Evolutionary conservation across 768 basidiomycete genomes (phyloP).

Genomic region (Podaxis sp.): DNA sequence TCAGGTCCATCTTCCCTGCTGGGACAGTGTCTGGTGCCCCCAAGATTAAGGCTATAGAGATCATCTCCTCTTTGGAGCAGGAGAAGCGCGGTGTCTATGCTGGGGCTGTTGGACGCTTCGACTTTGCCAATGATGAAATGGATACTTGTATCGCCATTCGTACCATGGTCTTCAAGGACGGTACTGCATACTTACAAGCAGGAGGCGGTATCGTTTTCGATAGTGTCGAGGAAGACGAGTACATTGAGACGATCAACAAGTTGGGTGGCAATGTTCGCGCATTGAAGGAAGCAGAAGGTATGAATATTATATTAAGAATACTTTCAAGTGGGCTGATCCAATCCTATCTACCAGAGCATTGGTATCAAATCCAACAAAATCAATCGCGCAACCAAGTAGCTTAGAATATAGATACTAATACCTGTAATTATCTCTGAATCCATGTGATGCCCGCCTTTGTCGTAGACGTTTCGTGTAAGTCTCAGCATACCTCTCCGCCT

Average conservation of each 20-base stretch:
- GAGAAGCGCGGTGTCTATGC: constrained; percentile 94
- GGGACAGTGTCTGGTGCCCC: constrained; percentile 99
- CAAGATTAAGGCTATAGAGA: constrained; percentile 97
- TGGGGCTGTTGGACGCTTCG: constrained; percentile 96
- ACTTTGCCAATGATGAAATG: constrained; percentile 93
- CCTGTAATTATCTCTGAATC: constrained; percentile 19
- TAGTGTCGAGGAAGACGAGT: constrained; percentile 97
- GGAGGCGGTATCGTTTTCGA: constrained; percentile 98
- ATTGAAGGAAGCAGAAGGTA: constrained; percentile 85
- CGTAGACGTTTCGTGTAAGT: constrained; percentile 26
- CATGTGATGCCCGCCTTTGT: constrained; percentile 20
- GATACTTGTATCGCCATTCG: constrained; percentile 99
- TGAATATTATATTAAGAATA: constrained; percentile 15
- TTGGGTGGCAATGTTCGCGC: constrained; percentile 84
- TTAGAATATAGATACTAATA: constrained; percentile 19
- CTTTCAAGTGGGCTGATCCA: constrained; percentile 19
- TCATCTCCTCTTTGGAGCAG: constrained; percentile 82
- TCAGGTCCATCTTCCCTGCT: constrained; percentile 98
- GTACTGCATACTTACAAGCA: constrained; percentile 89
- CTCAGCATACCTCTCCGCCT: constrained; percentile 29
- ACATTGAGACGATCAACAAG: constrained; percentile 94
- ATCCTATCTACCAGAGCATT: constrained; percentile 50
- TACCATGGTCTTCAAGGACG: constrained; percentile 96
- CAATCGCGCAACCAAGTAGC: constrained; percentile 27
- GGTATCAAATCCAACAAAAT: constrained; percentile 64